Evolutionary conservation across 129 eudicot genomes (phyloP), one percentile per base, ranked within the genome.

Genomic region (Artemisia tridentata): DNA sequence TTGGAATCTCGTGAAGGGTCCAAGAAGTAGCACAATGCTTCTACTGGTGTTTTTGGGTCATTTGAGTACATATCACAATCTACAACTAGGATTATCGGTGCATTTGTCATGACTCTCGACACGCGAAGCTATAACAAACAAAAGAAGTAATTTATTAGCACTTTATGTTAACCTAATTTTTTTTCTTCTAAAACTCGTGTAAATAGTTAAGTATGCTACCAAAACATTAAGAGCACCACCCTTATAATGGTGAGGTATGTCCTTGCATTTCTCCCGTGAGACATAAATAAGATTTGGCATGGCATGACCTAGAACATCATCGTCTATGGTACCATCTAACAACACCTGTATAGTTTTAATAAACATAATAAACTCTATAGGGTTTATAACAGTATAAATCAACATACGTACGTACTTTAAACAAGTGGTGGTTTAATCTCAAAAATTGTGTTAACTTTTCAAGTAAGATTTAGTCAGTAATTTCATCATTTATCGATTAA

Each of bases 1-100:
- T 84, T 10, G 19, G 70, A 81, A 61, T 71, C 72, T 41, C 10
- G 48, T 63, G 73, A 27, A 51, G 82, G 80, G 13, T 85, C 87
- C 62, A 49, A 12, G 67, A 80, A 61, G 71, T 80, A 90, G 50
- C 97, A 90, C 47, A 90, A 65, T 1, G 75, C 86, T 15, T 81
- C 66, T 12, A 74, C 57, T 27, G 84, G 72, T 8, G 91, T 81
- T 75, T 47, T 65, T 7, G 97, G 95, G 74, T 90, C 86, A 34
- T 90, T 90, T 0, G 97, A 90, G 65, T 82, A 83, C 86, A 85
- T 83, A 63, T 87, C 97, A 34, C 97, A 87, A 51, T 90, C 95
- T 34, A 87, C 23, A 18, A 86, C 81, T 31, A 87, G 38, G 53
- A 87, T 61, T 41, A 87, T 57, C 15, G 95, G 95, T 5, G 95